phyloP scores from a whole-genome alignment of 2,329 filamentous ascomycete species.

The Phyllosticta capitalensis region DNA sequence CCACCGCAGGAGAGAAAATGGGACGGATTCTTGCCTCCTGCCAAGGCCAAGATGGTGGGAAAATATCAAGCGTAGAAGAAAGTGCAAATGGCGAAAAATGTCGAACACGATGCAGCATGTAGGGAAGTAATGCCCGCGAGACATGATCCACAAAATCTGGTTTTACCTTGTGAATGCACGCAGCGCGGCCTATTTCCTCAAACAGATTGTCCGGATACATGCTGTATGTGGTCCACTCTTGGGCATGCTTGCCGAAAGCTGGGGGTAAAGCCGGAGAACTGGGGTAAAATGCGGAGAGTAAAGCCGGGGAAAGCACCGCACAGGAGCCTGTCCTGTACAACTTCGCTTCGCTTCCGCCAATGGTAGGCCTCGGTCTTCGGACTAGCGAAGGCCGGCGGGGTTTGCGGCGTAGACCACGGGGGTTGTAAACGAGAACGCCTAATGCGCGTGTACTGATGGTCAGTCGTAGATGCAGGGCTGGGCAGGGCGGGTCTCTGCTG shows the following conservation, averaged over 20 bases:
- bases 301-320: background rate
- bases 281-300: background rate
- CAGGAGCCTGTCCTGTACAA: background rate
- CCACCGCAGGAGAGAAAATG: background rate
- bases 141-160: background rate
- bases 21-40: background rate
- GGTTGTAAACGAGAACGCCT: background rate
- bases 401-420: background rate
- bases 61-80: background rate
- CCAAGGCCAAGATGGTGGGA: background rate
- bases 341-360: background rate
- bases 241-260: background rate
- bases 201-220: background rate
- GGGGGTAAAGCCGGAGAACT: background rate
- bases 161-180: background rate
- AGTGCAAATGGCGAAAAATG: background rate
- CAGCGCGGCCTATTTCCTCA: background rate
- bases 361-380: conserved; percentile 2
- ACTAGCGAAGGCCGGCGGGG: conserved; percentile 7
- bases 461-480: background rate
- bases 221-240: background rate
- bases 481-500: background rate
- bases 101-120: background rate
- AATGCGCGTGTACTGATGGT: background rate
- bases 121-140: background rate